Evolutionary conservation across 2,329 filamentous ascomycete genomes (phyloP).

Genomic region (Ophiostoma piceae): DNA sequence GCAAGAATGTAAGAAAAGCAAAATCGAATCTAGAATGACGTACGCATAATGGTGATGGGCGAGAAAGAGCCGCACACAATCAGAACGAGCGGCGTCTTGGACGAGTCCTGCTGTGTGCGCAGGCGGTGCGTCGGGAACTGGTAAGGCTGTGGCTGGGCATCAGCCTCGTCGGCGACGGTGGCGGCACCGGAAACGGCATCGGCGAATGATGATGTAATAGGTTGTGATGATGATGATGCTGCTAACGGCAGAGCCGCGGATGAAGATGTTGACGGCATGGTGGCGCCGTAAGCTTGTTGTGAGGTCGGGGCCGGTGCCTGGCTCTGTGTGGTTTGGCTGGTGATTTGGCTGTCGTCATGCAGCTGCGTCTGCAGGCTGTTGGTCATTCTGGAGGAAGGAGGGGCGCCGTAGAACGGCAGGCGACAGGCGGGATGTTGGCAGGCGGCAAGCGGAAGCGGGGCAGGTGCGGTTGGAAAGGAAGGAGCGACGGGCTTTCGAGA

Average conservation of each 20-base stretch:
- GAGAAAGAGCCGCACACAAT: constrained; percentile 37
- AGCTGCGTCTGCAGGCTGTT: constrained; percentile 12
- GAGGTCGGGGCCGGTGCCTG: background rate
- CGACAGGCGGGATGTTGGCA: background rate
- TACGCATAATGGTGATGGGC: constrained; percentile 31
- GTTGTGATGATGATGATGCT: background rate
- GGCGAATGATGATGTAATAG: constrained; percentile 1
- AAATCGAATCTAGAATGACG: constrained; percentile 1
- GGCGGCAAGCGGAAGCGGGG: background rate
- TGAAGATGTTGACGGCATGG: background rate
- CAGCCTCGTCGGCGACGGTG: background rate
- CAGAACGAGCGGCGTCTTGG: constrained; percentile 35
- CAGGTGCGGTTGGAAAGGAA: constrained; percentile 2
- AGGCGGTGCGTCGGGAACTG: constrained; percentile 26
- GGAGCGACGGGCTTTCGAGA: background rate
- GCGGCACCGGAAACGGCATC: background rate
- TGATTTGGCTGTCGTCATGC: constrained; percentile 6
- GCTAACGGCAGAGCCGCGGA: background rate
- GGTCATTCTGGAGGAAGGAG: constrained; percentile 1
- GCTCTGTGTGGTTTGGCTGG: background rate
- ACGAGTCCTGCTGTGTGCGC: constrained; percentile 21
- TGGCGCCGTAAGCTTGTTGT: background rate
- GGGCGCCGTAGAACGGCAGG: background rate
- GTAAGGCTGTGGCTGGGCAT: constrained; percentile 20
- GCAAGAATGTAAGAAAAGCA: background rate